Evolutionary conservation across 176 grass and related monocot species (phyloP).

Genomic region (Raddia guianensis): DNA sequence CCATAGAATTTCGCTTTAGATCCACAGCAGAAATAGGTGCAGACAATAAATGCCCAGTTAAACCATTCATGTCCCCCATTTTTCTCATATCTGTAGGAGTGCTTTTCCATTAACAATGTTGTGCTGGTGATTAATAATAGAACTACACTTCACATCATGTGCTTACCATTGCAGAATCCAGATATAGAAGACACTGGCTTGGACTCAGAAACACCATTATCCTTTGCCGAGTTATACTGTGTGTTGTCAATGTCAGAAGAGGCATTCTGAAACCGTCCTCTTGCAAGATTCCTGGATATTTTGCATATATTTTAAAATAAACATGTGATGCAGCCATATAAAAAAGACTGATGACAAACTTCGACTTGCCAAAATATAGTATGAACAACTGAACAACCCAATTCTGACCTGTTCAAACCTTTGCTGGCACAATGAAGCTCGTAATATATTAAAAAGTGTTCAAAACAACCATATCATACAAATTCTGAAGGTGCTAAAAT

Average conservation of each 20-base stretch:
- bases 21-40: conserved; percentile 33
- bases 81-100: conserved; percentile 42
- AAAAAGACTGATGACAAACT: background rate
- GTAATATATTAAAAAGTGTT: background rate
- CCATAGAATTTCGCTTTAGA: conserved; percentile 39
- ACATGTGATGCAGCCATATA: background rate
- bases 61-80: conserved; percentile 42
- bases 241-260: conserved; percentile 21
- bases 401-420: background rate
- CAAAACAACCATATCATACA: background rate
- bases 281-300: conserved; percentile 59
- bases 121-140: background rate
- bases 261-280: conserved; percentile 52
- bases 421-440: background rate
- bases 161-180: conserved; percentile 68
- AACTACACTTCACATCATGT: background rate
- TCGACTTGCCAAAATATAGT: background rate
- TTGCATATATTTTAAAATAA: conserved; percentile 33
- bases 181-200: conserved; percentile 58
- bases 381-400: background rate
- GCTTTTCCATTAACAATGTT: conserved; percentile 20
- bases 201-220: conserved; percentile 47
- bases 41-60: conserved; percentile 41
- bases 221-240: conserved; percentile 42
- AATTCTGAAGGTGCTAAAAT: too few relatives aligned